Evolutionary conservation across 352 stramenopile species (phyloP).

Genomic region (Phytopythium cucurbitacearum): DNA sequence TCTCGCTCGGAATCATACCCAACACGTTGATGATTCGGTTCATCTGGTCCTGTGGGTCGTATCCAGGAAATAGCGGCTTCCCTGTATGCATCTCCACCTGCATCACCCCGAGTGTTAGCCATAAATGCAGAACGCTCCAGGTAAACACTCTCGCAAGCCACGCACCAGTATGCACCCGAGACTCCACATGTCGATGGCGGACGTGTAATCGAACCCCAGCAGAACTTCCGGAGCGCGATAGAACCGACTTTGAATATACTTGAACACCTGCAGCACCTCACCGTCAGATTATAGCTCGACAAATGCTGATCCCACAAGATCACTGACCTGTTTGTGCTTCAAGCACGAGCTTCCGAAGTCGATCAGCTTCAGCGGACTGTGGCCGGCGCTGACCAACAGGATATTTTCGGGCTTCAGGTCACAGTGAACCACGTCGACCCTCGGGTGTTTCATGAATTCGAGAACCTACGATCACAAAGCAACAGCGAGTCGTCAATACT

Average conservation of each 20-base stretch:
- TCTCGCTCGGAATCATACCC: conserved; percentile 89
- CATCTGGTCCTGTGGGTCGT: conserved; percentile 96
- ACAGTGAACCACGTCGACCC: conserved; percentile 98
- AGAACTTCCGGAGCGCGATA: conserved; percentile 92
- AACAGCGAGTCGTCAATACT: not conserved
- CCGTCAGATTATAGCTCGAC: conserved; percentile 2
- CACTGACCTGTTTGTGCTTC: conserved; percentile 81
- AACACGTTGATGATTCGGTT: conserved; percentile 94
- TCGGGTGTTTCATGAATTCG: conserved; percentile 83
- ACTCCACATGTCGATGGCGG: conserved; percentile 89
- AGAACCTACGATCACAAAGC: conserved; percentile 33
- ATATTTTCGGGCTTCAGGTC: conserved; percentile 99
- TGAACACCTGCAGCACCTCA: conserved; percentile 81
- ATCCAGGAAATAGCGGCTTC: conserved; percentile 96
- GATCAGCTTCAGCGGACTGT: conserved; percentile 98
- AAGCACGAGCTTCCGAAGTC: conserved; percentile 98
- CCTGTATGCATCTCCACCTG: conserved; percentile 97
- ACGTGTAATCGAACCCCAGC: conserved; percentile 75
- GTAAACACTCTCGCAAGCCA: not conserved
- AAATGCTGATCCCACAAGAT: not conserved
- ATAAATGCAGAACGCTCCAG: not conserved
- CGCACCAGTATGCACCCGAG: conserved; percentile 79
- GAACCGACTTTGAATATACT: conserved; percentile 98
- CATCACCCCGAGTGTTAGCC: not conserved
- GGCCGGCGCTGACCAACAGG: conserved; percentile 90